A percentile compares a stretch with the other conserved stretches of the same genome.
Evolutionary conservation across 225 moss, liverwort and hornwort species (phyloP).

Genomic region (Climacium dendroides): DNA sequence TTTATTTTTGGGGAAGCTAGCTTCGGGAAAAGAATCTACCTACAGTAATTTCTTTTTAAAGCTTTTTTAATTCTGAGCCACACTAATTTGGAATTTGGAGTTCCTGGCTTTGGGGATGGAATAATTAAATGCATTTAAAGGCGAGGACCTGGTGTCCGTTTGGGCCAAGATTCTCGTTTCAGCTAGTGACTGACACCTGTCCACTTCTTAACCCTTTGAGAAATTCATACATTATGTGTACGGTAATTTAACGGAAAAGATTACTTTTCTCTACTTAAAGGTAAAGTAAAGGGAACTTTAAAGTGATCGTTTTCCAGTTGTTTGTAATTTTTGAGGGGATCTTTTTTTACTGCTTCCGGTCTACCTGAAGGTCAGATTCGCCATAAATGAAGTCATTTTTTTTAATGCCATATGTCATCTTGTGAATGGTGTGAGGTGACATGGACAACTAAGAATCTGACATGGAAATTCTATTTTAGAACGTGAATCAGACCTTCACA

Average conservation of each 20-base stretch:
- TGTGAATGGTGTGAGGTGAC: neutral
- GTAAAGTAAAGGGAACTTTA: neutral
- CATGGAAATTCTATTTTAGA: no score
- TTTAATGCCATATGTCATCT: neutral
- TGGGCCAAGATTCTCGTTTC: neutral
- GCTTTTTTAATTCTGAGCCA: neutral
- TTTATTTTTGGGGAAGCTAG: neutral
- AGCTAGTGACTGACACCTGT: neutral
- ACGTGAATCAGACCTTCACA: rapidly evolving
- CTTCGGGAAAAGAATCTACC: neutral
- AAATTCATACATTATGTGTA: neutral
- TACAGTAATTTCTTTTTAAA: no score
- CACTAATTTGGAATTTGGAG: neutral
- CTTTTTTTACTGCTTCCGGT: neutral
- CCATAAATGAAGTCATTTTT: neutral
- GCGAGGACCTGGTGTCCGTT: neutral
- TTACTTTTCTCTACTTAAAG: neutral
- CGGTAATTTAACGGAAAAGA: neutral
- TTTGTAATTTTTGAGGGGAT: neutral
- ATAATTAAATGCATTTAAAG: neutral
- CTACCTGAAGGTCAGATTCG: neutral
- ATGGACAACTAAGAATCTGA: neutral
- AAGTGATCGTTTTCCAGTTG: neutral
- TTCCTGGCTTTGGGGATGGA: neutral
- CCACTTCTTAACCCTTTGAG: neutral